Conservation (phyloP, 176 grass and related monocot genomes). For the Elymus sibiricus region DNA sequence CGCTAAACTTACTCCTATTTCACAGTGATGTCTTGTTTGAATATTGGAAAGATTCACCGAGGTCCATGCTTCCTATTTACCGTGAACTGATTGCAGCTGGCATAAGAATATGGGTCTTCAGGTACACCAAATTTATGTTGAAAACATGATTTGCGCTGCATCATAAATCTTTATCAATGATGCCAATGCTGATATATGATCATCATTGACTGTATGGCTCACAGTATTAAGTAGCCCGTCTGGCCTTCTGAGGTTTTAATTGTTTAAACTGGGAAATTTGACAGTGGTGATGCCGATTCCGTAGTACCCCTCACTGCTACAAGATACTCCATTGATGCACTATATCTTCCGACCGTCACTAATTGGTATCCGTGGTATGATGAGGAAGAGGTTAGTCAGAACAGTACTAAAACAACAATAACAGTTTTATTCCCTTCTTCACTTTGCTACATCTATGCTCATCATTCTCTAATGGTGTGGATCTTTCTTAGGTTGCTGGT, state of each 20-base stretch:
- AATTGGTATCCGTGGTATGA: constrained; percentile 88
- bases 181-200: neutral
- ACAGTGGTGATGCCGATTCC: constrained; percentile 73
- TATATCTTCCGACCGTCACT: constrained; percentile 49
- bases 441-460: neutral
- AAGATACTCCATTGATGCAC: constrained; percentile 79
- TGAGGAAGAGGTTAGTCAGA: constrained; percentile 43
- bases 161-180: neutral
- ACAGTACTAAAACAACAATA: neutral
- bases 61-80: constrained; percentile 77
- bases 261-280: constrained; percentile 5
- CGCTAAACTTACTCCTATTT: constrained; percentile 1
- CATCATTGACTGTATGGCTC: neutral
- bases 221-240: neutral
- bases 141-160: neutral
- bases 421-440: neutral
- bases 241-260: neutral
- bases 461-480: neutral
- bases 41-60: constrained; percentile 72
- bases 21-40: constrained; percentile 41
- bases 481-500: constrained; percentile 51
- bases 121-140: constrained; percentile 36
- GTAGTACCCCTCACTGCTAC: constrained; percentile 72
- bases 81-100: constrained; percentile 66
- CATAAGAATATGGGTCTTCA: constrained; percentile 82